Conservation (phyloP, 1,284 basidiomycete species). For the Rhodotorula sp. region DNA sequence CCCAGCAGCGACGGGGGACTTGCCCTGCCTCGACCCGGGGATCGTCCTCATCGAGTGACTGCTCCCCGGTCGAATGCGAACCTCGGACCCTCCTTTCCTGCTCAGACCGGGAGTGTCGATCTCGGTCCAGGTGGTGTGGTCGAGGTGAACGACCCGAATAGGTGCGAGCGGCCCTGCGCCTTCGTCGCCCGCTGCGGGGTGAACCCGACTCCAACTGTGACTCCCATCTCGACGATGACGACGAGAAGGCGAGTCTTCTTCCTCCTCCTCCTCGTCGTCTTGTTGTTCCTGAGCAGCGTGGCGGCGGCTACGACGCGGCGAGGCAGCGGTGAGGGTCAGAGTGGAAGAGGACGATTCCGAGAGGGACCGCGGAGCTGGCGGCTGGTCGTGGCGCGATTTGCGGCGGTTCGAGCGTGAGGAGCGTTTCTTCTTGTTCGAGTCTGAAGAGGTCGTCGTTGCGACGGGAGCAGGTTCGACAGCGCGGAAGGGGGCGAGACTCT, state of each 20-base stretch:
- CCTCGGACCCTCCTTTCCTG: background rate
- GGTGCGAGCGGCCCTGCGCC: conserved; percentile 22
- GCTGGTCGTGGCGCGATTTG: background rate
- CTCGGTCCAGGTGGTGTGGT: conserved; percentile 1
- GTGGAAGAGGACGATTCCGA: conserved; percentile 6
- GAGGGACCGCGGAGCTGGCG: background rate
- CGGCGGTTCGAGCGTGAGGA: background rate
- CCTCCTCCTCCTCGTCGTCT: background rate
- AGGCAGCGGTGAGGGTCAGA: conserved; percentile 3
- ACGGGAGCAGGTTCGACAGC: background rate
- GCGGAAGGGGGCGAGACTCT: background rate
- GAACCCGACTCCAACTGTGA: conserved; percentile 1
- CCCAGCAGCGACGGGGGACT: background rate
- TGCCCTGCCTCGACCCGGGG: background rate
- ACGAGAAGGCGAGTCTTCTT: background rate
- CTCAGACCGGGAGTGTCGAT: background rate
- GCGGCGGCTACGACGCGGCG: background rate
- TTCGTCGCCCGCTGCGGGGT: background rate
- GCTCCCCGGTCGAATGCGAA: conserved; percentile 9
- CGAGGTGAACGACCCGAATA: conserved; percentile 6
- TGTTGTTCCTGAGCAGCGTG: background rate
- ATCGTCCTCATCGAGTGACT: conserved; percentile 27
- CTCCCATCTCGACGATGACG: too few relatives aligned
- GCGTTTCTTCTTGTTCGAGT: background rate
- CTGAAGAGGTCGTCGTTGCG: background rate